Percentiles rank a stretch among this genome's conserved stretches.
Evolutionary conservation across 2,329 filamentous ascomycete species (phyloP).

Genomic region (Domatiomyces globalis): DNA sequence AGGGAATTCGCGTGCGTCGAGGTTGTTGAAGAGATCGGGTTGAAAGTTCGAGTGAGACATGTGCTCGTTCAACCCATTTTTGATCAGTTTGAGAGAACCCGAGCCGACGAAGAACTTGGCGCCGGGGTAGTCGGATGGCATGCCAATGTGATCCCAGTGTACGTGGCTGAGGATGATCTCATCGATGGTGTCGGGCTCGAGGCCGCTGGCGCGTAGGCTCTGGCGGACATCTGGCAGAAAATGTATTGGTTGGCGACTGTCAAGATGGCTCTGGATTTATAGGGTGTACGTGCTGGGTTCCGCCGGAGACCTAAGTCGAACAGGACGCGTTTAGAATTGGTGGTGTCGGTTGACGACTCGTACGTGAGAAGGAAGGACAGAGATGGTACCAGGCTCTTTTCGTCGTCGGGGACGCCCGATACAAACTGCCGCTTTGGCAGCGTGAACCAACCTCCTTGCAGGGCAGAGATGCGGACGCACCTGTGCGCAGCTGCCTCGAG

Average conservation of each 20-base stretch:
- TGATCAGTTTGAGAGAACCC: constrained; percentile 24
- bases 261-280: constrained; percentile 17
- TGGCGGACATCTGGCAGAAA: constrained; percentile 19
- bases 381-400: constrained; percentile 36
- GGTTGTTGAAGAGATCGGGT: constrained; percentile 17
- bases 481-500: no score
- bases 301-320: constrained; percentile 23
- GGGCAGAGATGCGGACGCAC: no score
- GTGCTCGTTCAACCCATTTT: constrained; percentile 11
- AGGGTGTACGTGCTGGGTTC: constrained; percentile 16
- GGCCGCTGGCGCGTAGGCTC: constrained; percentile 24
- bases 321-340: constrained; percentile 16
- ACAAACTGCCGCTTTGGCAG: constrained; percentile 21
- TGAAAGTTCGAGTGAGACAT: constrained; percentile 21
- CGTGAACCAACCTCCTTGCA: constrained; percentile 21
- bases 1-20: no score
- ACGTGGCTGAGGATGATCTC: constrained; percentile 30
- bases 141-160: constrained; percentile 24
- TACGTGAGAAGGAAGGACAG: constrained; percentile 37
- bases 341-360: no score
- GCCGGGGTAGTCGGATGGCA: constrained; percentile 28
- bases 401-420: no score
- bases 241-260: constrained; percentile 17
- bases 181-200: constrained; percentile 27
- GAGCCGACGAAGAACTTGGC: constrained; percentile 39